Conservation (phyloP, 2,329 filamentous ascomycete genomes). For the Aspergillus tanneri region DNA sequence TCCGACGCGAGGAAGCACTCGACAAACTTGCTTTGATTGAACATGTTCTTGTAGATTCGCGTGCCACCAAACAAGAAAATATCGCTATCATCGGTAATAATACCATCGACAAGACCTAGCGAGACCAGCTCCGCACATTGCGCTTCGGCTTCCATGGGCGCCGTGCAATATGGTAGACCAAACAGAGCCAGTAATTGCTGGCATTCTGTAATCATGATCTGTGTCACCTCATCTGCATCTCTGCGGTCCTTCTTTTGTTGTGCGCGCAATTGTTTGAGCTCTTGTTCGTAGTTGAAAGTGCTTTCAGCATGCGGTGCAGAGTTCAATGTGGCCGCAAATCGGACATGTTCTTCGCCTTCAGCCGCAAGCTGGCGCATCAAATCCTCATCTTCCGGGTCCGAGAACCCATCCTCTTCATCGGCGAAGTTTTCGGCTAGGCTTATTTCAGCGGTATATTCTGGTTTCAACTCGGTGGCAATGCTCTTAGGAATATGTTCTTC, state of each 20-base stretch:
- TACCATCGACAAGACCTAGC: constrained; percentile 88
- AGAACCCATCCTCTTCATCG: constrained; percentile 63
- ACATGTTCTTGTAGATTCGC: constrained; percentile 99
- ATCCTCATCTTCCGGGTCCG: constrained; percentile 89
- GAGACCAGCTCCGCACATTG: constrained; percentile 90
- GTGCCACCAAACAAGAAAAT: constrained; percentile 96
- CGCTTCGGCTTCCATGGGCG: constrained; percentile 98
- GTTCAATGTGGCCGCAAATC: constrained; percentile 86
- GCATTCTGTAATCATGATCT: constrained; percentile 93
- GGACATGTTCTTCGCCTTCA: constrained; percentile 89
- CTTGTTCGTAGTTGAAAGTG: constrained; percentile 76
- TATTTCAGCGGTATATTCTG: constrained; percentile 10
- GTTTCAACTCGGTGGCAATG: constrained; percentile 27
- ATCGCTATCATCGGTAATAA: constrained; percentile 96
- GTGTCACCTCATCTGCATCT: constrained; percentile 94
- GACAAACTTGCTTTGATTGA: constrained; percentile 96
- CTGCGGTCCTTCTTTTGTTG: constrained; percentile 96
- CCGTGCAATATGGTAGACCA: constrained; percentile 92
- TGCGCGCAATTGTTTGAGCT: constrained; percentile 80
- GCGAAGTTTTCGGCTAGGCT: constrained; percentile 28
- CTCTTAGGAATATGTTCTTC: constrained; percentile 18
- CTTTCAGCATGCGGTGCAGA: constrained; percentile 69
- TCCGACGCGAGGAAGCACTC: constrained; percentile 88
- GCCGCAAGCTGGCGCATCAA: constrained; percentile 80
- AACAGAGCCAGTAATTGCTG: constrained; percentile 88